These are phyloP conservation scores for Tinospora cordifolia DNA, from an alignment of 164 flowering plant species.

Conservation along the genomic window DNA sequence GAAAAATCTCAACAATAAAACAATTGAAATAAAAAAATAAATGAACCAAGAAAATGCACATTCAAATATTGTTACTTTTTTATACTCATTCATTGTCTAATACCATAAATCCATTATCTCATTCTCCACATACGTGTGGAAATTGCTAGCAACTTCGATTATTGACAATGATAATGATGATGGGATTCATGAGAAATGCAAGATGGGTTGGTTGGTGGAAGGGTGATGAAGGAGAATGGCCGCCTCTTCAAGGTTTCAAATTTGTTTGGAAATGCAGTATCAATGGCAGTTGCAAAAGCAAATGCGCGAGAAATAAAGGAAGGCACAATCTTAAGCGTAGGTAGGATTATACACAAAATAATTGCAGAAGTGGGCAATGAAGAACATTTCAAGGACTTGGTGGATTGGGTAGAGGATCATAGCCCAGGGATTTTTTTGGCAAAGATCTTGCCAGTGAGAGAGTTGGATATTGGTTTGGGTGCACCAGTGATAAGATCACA, in stretches of 20 bases:
- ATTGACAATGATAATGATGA: neutral
- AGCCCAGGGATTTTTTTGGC: conserved; percentile 11
- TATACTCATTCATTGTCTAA: no score
- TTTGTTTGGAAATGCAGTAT: conserved; percentile 9
- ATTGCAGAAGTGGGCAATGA: conserved; percentile 6
- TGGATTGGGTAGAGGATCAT: conserved; percentile 11
- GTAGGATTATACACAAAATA: neutral
- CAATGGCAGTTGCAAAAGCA: conserved; percentile 9
- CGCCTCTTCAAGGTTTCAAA: neutral
- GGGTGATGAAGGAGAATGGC: conserved; percentile 2
- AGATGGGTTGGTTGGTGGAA: conserved; percentile 13
- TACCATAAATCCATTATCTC: no score
- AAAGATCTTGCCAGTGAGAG: conserved; percentile 2
- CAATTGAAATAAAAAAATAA: no score
- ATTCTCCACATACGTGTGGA: conserved; percentile 9
- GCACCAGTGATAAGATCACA: conserved; percentile 1
- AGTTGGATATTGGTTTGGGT: conserved; percentile 10
- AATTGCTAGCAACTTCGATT: neutral
- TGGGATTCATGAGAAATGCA: neutral
- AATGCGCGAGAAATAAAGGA: conserved; percentile 1
- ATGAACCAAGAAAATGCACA: no score
- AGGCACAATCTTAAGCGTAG: neutral
- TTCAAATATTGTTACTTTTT: no score
- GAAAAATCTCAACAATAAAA: no score
- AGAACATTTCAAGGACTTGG: conserved; percentile 5